Evolutionary conservation across 352 stramenopile genomes (phyloP).

Genomic region (Saprolegnia parasitica): DNA sequence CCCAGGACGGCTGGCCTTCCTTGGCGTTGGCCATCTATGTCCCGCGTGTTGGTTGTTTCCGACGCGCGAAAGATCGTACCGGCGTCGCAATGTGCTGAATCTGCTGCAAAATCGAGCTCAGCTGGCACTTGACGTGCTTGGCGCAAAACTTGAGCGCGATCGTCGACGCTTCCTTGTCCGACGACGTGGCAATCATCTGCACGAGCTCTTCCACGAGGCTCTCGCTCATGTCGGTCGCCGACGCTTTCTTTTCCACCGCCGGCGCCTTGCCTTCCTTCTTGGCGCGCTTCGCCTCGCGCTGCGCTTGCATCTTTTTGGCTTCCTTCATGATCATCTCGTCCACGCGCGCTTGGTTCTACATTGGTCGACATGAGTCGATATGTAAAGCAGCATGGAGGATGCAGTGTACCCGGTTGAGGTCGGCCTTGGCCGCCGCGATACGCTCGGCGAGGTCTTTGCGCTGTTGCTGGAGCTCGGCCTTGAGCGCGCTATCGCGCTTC

Average conservation of each 20-base stretch:
- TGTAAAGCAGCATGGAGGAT: neutral
- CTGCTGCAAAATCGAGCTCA: slow-evolving; percentile 56
- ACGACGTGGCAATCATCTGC: slow-evolving; percentile 49
- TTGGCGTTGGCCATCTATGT: slow-evolving; percentile 26
- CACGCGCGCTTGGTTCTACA: slow-evolving; percentile 63
- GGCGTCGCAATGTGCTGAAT: slow-evolving; percentile 60
- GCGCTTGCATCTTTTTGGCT: slow-evolving; percentile 77
- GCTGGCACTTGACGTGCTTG: slow-evolving; percentile 36
- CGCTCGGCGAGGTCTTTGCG: slow-evolving; percentile 64
- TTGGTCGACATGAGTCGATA: neutral
- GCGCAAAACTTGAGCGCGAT: slow-evolving; percentile 65
- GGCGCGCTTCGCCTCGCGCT: slow-evolving; percentile 67
- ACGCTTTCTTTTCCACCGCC: slow-evolving; percentile 56
- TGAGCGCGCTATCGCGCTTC: slow-evolving; percentile 67
- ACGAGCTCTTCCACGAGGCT: slow-evolving; percentile 48
- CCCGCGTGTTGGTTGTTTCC: neutral
- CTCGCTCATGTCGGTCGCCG: slow-evolving; percentile 40
- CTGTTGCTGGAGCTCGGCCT: slow-evolving; percentile 54
- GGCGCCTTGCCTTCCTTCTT: slow-evolving; percentile 63
- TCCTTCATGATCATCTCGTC: slow-evolving; percentile 87
- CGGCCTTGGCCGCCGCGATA: slow-evolving; percentile 52
- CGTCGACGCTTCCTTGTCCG: slow-evolving; percentile 60
- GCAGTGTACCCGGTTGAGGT: slow-evolving; percentile 43
- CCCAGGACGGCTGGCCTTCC: slow-evolving; percentile 17
- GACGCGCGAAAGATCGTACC: slow-evolving; percentile 25